These are phyloP conservation scores for Paralagenidium karlingii DNA, from an alignment of 352 stramenopile species.

Conservation along the genomic window DNA sequence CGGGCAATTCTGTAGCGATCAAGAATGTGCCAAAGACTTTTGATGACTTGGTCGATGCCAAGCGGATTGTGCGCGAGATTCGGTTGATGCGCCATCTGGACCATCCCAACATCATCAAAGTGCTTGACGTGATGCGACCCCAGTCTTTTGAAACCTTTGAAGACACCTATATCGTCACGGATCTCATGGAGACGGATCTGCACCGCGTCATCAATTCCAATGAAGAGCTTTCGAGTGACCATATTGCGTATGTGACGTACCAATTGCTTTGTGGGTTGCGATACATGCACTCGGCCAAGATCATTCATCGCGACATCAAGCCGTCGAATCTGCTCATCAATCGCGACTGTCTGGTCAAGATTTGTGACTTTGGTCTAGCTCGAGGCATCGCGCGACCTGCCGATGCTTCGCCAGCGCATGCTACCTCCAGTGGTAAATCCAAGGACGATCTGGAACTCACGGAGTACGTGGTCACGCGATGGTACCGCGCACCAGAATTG, in stretches of 20 bases:
- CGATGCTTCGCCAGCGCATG: conserved; percentile 9
- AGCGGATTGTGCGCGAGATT: conserved; percentile 78
- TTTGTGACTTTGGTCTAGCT: conserved; percentile 86
- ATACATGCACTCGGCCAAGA: conserved; percentile 80
- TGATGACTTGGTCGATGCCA: conserved; percentile 71
- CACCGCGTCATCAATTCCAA: conserved; percentile 72
- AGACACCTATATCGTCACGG: conserved; percentile 77
- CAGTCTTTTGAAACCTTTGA: conserved; percentile 60
- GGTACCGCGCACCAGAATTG: conserved; percentile 90
- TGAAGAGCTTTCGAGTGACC: conserved; percentile 49
- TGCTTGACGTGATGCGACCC: conserved; percentile 65
- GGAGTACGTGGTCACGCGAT: conserved; percentile 90
- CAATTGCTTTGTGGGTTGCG: conserved; percentile 65
- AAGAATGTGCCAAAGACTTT: conserved; percentile 82
- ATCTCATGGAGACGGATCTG: conserved; percentile 74
- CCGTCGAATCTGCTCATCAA: conserved; percentile 95
- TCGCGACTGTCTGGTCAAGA: conserved; percentile 78
- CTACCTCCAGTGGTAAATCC: conserved; percentile 8
- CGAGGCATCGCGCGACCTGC: conserved; percentile 42
- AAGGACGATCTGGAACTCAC: conserved; percentile 38
- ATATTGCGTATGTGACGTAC: conserved; percentile 78
- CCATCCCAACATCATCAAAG: conserved; percentile 58
- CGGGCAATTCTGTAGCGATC: conserved; percentile 70
- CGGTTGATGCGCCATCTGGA: conserved; percentile 65
- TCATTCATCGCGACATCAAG: conserved; percentile 91